A percentile compares a stretch with the other conserved stretches of the same genome.
Conservation (phyloP, 176 grass and related monocot species). For the Triticum urartu region DNA sequence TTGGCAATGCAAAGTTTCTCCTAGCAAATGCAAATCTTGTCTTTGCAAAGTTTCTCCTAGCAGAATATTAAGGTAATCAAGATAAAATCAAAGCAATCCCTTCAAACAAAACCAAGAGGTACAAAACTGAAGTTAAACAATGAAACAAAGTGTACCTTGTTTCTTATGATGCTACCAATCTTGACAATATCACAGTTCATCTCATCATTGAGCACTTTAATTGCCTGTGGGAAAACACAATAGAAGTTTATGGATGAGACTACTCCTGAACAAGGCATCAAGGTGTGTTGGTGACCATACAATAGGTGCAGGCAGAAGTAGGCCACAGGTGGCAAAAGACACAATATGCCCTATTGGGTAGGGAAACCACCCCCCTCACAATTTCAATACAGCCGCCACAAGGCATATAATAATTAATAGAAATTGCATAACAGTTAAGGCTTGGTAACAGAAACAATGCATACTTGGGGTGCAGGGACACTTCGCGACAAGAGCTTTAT, state of each 20-base stretch:
- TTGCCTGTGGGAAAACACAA: conserved; percentile 50
- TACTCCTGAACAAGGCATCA: not conserved
- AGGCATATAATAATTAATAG: not conserved
- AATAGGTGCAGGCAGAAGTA: not conserved
- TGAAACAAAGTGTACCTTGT: conserved; percentile 60
- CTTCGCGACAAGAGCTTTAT: conserved; percentile 91
- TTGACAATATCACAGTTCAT: conserved; percentile 96
- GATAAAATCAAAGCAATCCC: not conserved
- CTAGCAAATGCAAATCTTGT: not conserved
- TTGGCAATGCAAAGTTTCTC: not conserved
- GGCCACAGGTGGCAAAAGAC: not conserved
- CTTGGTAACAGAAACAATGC: not conserved
- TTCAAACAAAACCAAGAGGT: not conserved
- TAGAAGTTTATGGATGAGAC: not conserved
- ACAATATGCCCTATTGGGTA: not conserved
- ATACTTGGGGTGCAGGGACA: conserved; percentile 87
- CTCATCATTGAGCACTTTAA: conserved; percentile 95
- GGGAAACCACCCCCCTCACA: not conserved
- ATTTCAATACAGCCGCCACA: not conserved
- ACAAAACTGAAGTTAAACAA: not conserved
- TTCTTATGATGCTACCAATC: conserved; percentile 77
- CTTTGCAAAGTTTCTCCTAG: not conserved
- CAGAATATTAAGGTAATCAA: conserved; percentile 3
- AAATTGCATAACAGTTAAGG: not conserved
- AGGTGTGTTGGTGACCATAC: not conserved